phyloP scores from a whole-genome alignment of 148 eudicot species.

The Vaccinium corymbosum region DNA sequence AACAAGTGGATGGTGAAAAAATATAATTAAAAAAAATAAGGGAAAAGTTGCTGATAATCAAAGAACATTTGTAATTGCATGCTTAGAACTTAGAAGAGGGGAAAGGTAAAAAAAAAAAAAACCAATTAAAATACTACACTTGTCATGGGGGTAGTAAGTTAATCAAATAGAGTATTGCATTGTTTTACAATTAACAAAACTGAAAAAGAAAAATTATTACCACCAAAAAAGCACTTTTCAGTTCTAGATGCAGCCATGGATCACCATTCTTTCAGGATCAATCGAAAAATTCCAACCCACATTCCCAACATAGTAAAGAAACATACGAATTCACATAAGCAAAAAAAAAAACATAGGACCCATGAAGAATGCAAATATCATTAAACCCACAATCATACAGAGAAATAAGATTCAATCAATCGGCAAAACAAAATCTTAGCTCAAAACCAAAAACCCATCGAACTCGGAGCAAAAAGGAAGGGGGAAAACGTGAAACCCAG shows the following conservation, averaged over 20 bases:
- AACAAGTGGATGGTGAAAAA: background rate
- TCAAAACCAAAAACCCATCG: background rate
- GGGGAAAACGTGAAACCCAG: background rate
- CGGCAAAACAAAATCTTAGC: background rate
- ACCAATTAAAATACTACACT: background rate
- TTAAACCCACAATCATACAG: background rate
- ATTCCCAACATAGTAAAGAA: background rate
- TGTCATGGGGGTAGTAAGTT: background rate
- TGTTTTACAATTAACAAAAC: background rate
- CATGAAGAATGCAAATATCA: background rate
- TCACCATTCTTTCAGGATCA: background rate
- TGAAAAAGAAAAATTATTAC: background rate
- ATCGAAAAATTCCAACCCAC: slow-evolving; percentile 3
- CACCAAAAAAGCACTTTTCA: background rate
- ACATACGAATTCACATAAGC: background rate
- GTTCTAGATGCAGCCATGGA: background rate
- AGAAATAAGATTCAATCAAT: background rate
- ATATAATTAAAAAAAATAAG: background rate
- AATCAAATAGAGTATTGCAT: background rate
- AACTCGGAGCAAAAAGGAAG: background rate
- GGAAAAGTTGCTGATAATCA: background rate
- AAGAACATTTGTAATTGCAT: background rate
- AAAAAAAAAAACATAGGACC: background rate
- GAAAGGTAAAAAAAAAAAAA: background rate
- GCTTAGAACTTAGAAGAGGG: background rate